A percentile compares a stretch with the other conserved stretches of the same genome.
Conservation (phyloP, 164 flowering plant genomes). For the Kalanchoe fedtschenkoi region DNA sequence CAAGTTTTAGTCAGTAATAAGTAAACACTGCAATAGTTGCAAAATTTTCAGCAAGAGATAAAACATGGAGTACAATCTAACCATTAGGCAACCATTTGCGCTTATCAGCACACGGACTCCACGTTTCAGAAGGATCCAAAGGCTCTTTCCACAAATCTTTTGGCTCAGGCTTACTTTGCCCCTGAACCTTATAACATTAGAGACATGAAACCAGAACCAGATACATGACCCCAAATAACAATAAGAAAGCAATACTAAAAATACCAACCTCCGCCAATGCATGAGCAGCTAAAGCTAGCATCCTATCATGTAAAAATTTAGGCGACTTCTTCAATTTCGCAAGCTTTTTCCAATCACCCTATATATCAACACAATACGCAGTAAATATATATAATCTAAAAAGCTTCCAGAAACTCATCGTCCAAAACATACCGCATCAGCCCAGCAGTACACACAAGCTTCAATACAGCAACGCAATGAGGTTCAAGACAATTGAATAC, state of each 20-base stretch:
- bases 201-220: not conserved
- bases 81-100: conserved; percentile 69
- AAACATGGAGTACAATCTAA: conserved; percentile 22
- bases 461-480: not conserved
- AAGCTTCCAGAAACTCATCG: not conserved
- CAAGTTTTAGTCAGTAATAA: not conserved
- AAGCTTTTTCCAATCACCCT: conserved; percentile 50
- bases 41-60: not conserved
- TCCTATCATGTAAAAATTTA: conserved; percentile 45
- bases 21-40: not conserved
- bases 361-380: conserved; percentile 4
- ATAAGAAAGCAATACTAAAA: not conserved
- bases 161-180: conserved; percentile 71
- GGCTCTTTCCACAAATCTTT: conserved; percentile 91
- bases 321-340: conserved; percentile 41
- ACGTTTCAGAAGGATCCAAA: conserved; percentile 43
- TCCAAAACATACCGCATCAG: not conserved
- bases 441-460: not conserved
- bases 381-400: not conserved
- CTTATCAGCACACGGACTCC: conserved; percentile 87
- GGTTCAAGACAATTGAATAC: not conserved
- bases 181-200: conserved; percentile 21
- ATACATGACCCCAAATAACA: not conserved
- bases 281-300: conserved; percentile 93
- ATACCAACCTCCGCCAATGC: conserved; percentile 78